Percentiles rank a stretch among this genome's conserved stretches.
phyloP scores from a whole-genome alignment of 2,329 filamentous ascomycete species.

The Coleophoma eucalyptorum region DNA sequence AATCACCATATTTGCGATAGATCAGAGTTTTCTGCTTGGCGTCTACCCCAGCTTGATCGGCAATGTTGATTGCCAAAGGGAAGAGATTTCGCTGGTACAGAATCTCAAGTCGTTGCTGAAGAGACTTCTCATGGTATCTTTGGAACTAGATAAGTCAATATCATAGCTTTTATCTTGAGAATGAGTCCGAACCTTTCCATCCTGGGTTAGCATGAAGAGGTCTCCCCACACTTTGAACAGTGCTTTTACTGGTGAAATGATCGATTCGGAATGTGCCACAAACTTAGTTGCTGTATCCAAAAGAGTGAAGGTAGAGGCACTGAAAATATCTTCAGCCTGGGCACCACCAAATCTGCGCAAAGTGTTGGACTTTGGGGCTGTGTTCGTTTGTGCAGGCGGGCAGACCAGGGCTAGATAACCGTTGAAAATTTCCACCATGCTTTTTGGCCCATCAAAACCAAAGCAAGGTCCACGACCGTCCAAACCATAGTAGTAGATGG shows the following conservation, averaged over 20 bases:
- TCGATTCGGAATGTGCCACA: conserved; percentile 81
- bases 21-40: conserved; percentile 82
- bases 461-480: conserved; percentile 84
- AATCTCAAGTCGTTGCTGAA: conserved; percentile 89
- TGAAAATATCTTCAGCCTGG: conserved; percentile 75
- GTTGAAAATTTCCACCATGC: conserved; percentile 70
- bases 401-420: conserved; percentile 88
- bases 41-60: conserved; percentile 83
- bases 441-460: conserved; percentile 90
- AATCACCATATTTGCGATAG: conserved; percentile 89
- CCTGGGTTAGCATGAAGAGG: conserved; percentile 82
- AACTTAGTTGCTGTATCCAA: conserved; percentile 91
- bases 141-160: conserved; percentile 56
- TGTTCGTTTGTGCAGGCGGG: conserved; percentile 55
- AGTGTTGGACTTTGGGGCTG: conserved; percentile 48
- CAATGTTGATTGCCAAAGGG: conserved; percentile 85
- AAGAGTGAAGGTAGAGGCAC: conserved; percentile 82
- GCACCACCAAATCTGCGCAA: conserved; percentile 69
- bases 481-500: conserved; percentile 86
- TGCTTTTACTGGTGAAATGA: conserved; percentile 75
- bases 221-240: conserved; percentile 89
- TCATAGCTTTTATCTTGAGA: too few species aligned
- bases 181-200: conserved; percentile 71
- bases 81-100: conserved; percentile 93
- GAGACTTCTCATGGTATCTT: conserved; percentile 84